Evolutionary conservation across 2,329 filamentous ascomycete genomes (phyloP).

Genomic region (Amauroascus niger): DNA sequence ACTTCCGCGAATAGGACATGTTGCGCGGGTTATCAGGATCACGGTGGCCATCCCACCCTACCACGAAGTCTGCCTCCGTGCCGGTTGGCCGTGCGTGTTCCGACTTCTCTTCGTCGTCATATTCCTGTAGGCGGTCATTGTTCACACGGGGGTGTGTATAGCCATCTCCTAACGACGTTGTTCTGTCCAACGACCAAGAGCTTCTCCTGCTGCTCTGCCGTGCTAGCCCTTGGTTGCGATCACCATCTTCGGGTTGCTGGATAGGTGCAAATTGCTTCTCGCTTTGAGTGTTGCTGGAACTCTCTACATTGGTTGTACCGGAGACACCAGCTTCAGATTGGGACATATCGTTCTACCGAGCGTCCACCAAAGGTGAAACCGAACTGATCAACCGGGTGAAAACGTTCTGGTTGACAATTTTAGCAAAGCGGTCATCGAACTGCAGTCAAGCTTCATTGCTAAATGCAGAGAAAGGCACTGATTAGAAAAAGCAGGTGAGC

Average conservation of each 20-base stretch:
- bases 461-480: not conserved
- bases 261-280: slow-evolving; percentile 10
- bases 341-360: not conserved
- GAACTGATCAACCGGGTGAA: not conserved
- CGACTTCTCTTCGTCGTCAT: slow-evolving; percentile 19
- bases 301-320: not conserved
- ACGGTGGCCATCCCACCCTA: slow-evolving; percentile 62
- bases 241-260: not conserved
- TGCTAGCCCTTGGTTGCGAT: not conserved
- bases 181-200: slow-evolving; percentile 12
- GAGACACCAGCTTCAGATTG: not conserved
- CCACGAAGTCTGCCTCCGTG: slow-evolving; percentile 49
- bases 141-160: slow-evolving; percentile 19
- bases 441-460: not conserved
- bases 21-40: slow-evolving; percentile 68
- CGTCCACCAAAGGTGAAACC: not conserved
- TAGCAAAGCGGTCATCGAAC: not conserved
- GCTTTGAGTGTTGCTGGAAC: not conserved
- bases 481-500: not conserved
- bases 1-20: slow-evolving; percentile 58
- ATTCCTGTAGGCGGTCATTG: slow-evolving; percentile 21
- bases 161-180: slow-evolving; percentile 14
- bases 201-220: slow-evolving; percentile 6
- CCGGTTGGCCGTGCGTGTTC: slow-evolving; percentile 19
- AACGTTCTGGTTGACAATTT: not conserved